These are phyloP conservation scores for Solanum megistacrolobum DNA, from an alignment of 257 asterid genomes.

Conservation along the genomic window DNA sequence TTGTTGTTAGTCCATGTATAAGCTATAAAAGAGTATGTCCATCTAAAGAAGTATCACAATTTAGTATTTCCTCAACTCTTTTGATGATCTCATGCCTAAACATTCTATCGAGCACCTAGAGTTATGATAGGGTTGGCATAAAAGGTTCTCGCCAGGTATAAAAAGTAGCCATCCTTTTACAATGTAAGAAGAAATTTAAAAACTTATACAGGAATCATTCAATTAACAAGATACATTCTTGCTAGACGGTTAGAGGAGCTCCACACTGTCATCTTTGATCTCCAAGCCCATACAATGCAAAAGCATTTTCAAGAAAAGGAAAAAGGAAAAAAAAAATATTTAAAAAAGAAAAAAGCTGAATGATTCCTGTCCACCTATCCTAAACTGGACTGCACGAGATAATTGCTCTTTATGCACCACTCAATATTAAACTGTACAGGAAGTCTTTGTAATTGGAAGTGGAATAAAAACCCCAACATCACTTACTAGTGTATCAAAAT, in stretches of 20 bases:
- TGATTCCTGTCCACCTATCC: neutral
- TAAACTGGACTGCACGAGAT: neutral
- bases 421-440: neutral
- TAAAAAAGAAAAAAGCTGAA: neutral
- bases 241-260: neutral
- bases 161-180: neutral
- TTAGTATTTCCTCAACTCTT: neutral
- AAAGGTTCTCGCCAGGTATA: neutral
- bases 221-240: neutral
- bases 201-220: neutral
- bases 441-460: neutral
- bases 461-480: neutral
- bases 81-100: neutral
- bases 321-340: neutral
- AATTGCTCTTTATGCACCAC: neutral
- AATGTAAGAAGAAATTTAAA: neutral
- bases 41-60: neutral
- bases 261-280: neutral
- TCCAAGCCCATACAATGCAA: neutral
- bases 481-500: conserved; percentile 72
- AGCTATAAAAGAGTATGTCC: neutral
- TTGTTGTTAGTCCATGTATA: neutral
- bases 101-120: neutral
- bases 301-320: neutral
- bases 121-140: neutral